These are phyloP conservation scores for Combretum micranthum DNA, from an alignment of 345 rosid species.

Conservation along the genomic window DNA sequence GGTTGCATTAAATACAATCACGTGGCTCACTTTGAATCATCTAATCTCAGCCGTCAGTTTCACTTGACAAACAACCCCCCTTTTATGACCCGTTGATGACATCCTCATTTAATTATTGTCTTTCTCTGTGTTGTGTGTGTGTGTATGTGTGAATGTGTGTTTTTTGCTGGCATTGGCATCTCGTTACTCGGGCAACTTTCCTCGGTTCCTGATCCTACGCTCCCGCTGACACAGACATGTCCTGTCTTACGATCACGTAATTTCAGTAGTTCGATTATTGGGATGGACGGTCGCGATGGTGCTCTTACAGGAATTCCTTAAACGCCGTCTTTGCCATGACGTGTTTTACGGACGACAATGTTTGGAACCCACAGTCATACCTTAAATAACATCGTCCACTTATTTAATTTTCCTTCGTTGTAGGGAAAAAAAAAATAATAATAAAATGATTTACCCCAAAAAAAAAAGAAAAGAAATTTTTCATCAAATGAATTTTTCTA, in stretches of 20 bases:
- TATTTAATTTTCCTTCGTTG: too few species aligned
- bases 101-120: neutral
- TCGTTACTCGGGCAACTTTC: conserved; percentile 45
- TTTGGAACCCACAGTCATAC: conserved; percentile 19
- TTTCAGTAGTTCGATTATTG: conserved; percentile 20
- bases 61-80: conserved; percentile 1
- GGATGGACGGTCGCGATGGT: conserved; percentile 26
- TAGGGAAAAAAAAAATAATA: too few species aligned
- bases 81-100: conserved; percentile 5
- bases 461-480: too few species aligned
- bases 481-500: too few species aligned
- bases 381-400: conserved; percentile 7
- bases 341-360: conserved; percentile 35
- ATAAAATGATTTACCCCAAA: too few species aligned
- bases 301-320: conserved; percentile 10
- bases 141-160: neutral
- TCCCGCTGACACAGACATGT: conserved; percentile 57
- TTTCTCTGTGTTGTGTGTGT: neutral
- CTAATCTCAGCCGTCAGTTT: conserved; percentile 13
- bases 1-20: conserved; percentile 6
- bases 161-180: conserved; percentile 1
- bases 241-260: conserved; percentile 26
- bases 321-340: conserved; percentile 34
- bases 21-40: conserved; percentile 6
- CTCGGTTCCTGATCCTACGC: conserved; percentile 39